phyloP scores from a whole-genome alignment of 345 rosid genomes.

The Eucalyptus pauciflora region DNA sequence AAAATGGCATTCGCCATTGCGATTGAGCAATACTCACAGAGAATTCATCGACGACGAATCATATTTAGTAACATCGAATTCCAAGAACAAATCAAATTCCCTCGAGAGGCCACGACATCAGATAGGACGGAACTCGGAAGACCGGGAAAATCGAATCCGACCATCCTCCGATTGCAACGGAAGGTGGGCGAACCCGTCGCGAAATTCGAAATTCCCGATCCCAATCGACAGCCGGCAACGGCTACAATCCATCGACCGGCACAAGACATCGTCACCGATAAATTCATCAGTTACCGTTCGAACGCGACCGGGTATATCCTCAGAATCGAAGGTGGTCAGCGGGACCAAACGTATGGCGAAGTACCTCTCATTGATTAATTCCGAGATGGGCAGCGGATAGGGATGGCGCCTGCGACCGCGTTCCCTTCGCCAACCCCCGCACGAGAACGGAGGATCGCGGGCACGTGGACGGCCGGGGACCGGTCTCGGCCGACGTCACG shows the following conservation, averaged over 20 bases:
- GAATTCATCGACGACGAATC: accelerated
- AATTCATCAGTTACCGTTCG: background rate
- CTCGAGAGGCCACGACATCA: accelerated
- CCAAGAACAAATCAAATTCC: background rate
- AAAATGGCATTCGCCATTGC: background rate
- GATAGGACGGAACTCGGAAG: accelerated
- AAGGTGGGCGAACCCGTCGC: accelerated
- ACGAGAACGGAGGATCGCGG: background rate
- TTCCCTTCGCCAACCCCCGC: too few relatives aligned
- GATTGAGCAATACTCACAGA: background rate
- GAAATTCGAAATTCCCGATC: too few relatives aligned
- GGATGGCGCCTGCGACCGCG: background rate
- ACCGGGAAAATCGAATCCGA: background rate
- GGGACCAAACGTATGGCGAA: background rate
- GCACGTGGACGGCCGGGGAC: background rate
- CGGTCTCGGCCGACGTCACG: background rate
- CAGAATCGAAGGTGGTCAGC: background rate
- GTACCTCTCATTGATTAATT: background rate
- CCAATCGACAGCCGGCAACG: accelerated
- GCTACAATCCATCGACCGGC: background rate
- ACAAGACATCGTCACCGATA: background rate
- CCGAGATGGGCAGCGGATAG: background rate
- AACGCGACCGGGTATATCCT: background rate
- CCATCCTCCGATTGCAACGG: background rate
- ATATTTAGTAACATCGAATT: accelerated